Evolutionary conservation across 1,284 basidiomycete species (phyloP).

Genomic region (Irpex sp.): DNA sequence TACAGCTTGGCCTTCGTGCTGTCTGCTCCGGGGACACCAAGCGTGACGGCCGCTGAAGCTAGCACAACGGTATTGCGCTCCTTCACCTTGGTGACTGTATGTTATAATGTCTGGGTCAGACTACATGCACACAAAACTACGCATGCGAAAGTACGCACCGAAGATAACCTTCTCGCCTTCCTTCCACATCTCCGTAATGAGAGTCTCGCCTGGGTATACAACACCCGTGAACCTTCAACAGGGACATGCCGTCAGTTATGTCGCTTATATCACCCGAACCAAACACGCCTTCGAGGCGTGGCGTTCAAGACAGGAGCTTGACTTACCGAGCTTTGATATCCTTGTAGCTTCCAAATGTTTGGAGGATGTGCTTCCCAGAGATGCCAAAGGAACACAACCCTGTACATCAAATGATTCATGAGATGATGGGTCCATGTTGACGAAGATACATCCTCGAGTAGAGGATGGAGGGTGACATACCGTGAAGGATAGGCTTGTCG

Average conservation of each 20-base stretch:
- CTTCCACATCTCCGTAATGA: constrained; percentile 97
- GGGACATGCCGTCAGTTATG: background rate
- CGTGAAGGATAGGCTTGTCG: constrained; percentile 82
- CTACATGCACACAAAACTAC: background rate
- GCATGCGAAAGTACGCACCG: constrained; percentile 49
- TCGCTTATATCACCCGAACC: background rate
- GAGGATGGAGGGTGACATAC: constrained; percentile 25
- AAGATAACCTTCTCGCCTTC: constrained; percentile 91
- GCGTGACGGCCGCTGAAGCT: constrained; percentile 71
- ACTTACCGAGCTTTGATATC: constrained; percentile 94
- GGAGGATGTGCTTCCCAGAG: constrained; percentile 89
- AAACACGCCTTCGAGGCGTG: background rate
- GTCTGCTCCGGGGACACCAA: constrained; percentile 33
- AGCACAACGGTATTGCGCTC: constrained; percentile 69
- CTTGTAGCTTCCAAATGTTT: constrained; percentile 80
- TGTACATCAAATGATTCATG: constrained; percentile 21
- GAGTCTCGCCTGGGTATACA: constrained; percentile 93
- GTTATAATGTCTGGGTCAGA: background rate
- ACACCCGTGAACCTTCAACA: constrained; percentile 71
- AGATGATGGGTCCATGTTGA: background rate
- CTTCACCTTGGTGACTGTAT: constrained; percentile 69
- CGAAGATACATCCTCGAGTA: background rate
- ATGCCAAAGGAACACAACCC: constrained; percentile 93
- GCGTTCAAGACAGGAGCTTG: background rate
- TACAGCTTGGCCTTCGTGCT: constrained; percentile 56